A percentile compares a stretch with the other conserved stretches of the same genome.
Evolutionary conservation across 495 filamentous ascomycete species (phyloP).

Genomic region (Penicillium cinerascens): DNA sequence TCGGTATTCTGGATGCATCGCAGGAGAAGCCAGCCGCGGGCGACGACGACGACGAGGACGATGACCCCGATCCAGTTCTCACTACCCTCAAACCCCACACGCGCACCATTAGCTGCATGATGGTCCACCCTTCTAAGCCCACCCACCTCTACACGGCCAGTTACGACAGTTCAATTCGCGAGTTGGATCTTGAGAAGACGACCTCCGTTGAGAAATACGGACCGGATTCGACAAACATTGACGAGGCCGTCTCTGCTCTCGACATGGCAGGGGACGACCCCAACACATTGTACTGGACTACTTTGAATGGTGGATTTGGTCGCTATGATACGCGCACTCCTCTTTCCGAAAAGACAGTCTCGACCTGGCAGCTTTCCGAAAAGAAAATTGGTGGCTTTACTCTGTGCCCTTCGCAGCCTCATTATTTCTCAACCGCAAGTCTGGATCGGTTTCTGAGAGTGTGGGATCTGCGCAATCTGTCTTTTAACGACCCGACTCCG

Average conservation of each 20-base stretch:
- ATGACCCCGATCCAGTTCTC: constrained; percentile 69
- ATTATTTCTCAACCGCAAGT: constrained; percentile 86
- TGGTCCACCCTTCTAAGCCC: constrained; percentile 66
- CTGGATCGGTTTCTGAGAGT: constrained; percentile 85
- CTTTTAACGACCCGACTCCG: constrained; percentile 56
- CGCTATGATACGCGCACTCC: constrained; percentile 70
- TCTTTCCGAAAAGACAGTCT: constrained; percentile 38
- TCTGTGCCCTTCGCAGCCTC: constrained; percentile 68
- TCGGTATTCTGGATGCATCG: constrained; percentile 90
- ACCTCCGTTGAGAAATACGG: constrained; percentile 76
- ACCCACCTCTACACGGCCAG: constrained; percentile 74
- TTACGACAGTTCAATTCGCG: constrained; percentile 93
- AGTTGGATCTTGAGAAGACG: constrained; percentile 76
- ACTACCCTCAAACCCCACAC: constrained; percentile 86
- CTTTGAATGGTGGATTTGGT: constrained; percentile 74
- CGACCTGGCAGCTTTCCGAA: constrained; percentile 74
- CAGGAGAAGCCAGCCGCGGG: constrained; percentile 59
- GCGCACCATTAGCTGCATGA: constrained; percentile 80
- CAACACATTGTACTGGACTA: constrained; percentile 81
- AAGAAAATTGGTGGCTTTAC: constrained; percentile 97
- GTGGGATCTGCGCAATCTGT: constrained; percentile 88
- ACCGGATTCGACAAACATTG: constrained; percentile 61
- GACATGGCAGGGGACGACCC: constrained; percentile 69
- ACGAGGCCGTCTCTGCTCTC: constrained; percentile 75
- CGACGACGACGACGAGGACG: constrained; percentile 60